Conservation (phyloP, 2,329 filamentous ascomycete genomes). For the Cladorrhinum sp. region DNA sequence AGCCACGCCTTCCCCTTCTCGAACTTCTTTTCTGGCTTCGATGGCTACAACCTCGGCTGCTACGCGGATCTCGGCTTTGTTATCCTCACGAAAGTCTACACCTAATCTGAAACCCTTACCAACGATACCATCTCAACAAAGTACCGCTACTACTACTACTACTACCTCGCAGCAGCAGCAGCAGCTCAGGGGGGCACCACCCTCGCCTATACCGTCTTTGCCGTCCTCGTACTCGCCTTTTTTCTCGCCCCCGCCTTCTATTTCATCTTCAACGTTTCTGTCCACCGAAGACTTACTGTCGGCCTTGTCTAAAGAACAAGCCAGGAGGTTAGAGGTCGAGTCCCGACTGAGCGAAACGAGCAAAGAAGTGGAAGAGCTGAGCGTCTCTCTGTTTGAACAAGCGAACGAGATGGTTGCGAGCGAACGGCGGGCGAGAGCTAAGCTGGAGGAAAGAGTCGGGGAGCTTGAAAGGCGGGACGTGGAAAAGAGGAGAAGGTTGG, state of each 20-base stretch:
- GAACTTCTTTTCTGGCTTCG: slow-evolving; percentile 44
- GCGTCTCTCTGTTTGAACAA: slow-evolving; percentile 71
- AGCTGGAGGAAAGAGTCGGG: slow-evolving; percentile 67
- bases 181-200: background rate
- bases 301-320: slow-evolving; percentile 64
- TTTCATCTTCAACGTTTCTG: slow-evolving; percentile 20
- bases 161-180: slow-evolving; percentile 4
- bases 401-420: slow-evolving; percentile 84
- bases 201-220: slow-evolving; percentile 19
- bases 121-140: background rate
- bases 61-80: slow-evolving; percentile 43
- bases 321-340: slow-evolving; percentile 66
- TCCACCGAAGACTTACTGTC: slow-evolving; percentile 54
- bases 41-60: slow-evolving; percentile 35
- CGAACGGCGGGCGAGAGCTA: slow-evolving; percentile 68
- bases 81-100: slow-evolving; percentile 46
- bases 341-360: slow-evolving; percentile 63
- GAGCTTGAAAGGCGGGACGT: slow-evolving; percentile 66
- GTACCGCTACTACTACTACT: slow-evolving; percentile 5
- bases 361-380: slow-evolving; percentile 75
- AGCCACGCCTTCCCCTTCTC: slow-evolving; percentile 33
- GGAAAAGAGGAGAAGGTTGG: slow-evolving; percentile 67
- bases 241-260: slow-evolving; percentile 15
- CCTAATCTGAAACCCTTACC: slow-evolving; percentile 34
- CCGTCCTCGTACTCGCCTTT: slow-evolving; percentile 16